Evolutionary conservation across 345 rosid species (phyloP), one percentile per base, ranked within the genome.

Genomic region (Acer yangbiense): DNA sequence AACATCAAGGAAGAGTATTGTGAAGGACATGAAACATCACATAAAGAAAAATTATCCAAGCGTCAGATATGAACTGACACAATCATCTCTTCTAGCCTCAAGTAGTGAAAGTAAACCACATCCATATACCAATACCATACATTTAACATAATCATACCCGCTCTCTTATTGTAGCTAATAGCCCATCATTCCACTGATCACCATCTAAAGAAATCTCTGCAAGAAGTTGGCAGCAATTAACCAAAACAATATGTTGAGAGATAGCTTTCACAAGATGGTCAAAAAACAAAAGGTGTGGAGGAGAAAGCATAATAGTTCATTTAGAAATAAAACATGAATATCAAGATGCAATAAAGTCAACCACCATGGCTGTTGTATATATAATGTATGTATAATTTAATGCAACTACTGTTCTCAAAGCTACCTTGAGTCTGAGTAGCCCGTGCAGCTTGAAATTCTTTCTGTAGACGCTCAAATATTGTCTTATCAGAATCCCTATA

Each of bases 141-240:
- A 60, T 65, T 76, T 27, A 23, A 63, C 1, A 20, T 62, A 71
- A 68, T 9, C 84, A 77, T 90, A 95, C 99, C 97, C 88, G 87
- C 79, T 95, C 99, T 86, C 98, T 91, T 79, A 93, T 81, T 32
- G 97, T 95, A 79, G 99, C 98, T 77, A 93, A 77, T 52, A 95
- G 87, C 66, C 99, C 98, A 78, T 95, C 97, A 83, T 91, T 92
- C 99, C 99, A 95, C 81, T 91, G 89, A 78, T 91, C 98, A 70
- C 94, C 97, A 75, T 92, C 88, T 81, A 94, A 80, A 83, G 71
- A 78, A 79, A 92, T 80, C 86, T 94, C 99, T 90, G 90, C 83
- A 83, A 50, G 41, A 75, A 50, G 9, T 46, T 69, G 29, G 14
- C 68, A 57, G n/a, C 35, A 48, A 23, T 74, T 18, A 64, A 17